phyloP scores from a whole-genome alignment of 2,329 filamentous ascomycete species.

The Xylariaceae sp. region DNA sequence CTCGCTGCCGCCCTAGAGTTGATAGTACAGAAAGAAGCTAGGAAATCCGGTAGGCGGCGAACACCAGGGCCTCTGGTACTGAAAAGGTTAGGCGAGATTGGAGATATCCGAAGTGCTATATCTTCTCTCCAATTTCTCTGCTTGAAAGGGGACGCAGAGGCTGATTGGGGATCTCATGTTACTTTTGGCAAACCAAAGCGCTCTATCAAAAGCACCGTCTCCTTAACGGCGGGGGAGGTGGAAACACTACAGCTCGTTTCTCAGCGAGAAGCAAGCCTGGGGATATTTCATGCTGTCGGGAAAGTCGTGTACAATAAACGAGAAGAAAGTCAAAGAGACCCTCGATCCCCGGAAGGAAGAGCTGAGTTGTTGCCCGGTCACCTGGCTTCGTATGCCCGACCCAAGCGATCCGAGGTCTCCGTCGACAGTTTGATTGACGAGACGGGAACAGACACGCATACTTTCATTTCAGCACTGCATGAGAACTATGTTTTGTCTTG shows the following conservation, averaged over 20 bases:
- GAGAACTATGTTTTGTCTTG: slow-evolving; percentile 93
- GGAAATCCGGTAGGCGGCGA: slow-evolving; percentile 66
- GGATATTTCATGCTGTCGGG: slow-evolving; percentile 92
- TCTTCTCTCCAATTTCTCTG: slow-evolving; percentile 91
- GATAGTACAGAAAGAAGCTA: slow-evolving; percentile 78
- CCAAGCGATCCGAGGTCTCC: slow-evolving; percentile 58
- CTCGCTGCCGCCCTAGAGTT: slow-evolving; percentile 78
- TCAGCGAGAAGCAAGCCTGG: slow-evolving; percentile 81
- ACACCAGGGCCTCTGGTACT: slow-evolving; percentile 76
- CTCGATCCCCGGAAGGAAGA: slow-evolving; percentile 32
- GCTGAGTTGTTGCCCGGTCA: slow-evolving; percentile 55
- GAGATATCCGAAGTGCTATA: slow-evolving; percentile 88
- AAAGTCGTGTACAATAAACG: slow-evolving; percentile 97
- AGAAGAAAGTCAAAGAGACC: slow-evolving; percentile 45
- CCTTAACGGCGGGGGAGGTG: slow-evolving; percentile 68
- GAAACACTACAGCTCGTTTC: slow-evolving; percentile 77
- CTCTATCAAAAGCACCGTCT: slow-evolving; percentile 47
- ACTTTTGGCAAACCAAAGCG: slow-evolving; percentile 65
- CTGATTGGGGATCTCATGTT: slow-evolving; percentile 70
- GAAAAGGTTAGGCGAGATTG: slow-evolving; percentile 74
- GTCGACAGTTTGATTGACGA: slow-evolving; percentile 82
- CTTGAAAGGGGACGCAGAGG: slow-evolving; percentile 68
- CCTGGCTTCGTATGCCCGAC: slow-evolving; percentile 51
- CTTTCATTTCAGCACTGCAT: slow-evolving; percentile 83
- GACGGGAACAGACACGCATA: slow-evolving; percentile 84